phyloP scores from a whole-genome alignment of 768 basidiomycete species.

The Suillus plorans region DNA sequence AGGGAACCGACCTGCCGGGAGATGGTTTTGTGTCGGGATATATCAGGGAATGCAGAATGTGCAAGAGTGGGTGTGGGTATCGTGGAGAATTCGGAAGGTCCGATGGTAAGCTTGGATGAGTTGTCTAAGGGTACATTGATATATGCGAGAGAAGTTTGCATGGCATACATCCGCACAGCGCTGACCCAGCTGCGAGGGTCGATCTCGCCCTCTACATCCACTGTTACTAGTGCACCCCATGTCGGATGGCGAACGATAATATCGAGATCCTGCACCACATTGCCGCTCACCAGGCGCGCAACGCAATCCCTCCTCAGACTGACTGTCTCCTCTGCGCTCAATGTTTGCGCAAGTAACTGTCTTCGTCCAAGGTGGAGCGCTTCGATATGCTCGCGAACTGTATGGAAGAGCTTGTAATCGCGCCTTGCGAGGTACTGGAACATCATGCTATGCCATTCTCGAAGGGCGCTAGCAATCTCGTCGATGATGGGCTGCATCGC shows the following conservation, averaged over 20 bases:
- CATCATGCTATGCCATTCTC: constrained; percentile 94
- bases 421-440: constrained; percentile 87
- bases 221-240: constrained; percentile 85
- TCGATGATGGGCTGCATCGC: constrained; percentile 87
- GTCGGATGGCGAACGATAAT: constrained; percentile 95
- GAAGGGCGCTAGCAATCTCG: constrained; percentile 93
- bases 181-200: constrained; percentile 86
- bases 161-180: constrained; percentile 87
- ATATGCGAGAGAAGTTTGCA: constrained; percentile 84
- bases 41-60: constrained; percentile 71
- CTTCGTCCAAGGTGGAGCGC: constrained; percentile 88
- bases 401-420: constrained; percentile 86
- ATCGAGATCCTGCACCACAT: constrained; percentile 89
- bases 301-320: constrained; percentile 86
- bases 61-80: constrained; percentile 58
- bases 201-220: constrained; percentile 84
- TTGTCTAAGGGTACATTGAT: constrained; percentile 52
- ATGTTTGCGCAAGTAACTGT: constrained; percentile 83
- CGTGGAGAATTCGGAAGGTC: constrained; percentile 46
- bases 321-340: constrained; percentile 84
- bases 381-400: constrained; percentile 87
- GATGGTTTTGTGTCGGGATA: constrained; percentile 26
- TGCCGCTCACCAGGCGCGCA: constrained; percentile 80
- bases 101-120: constrained; percentile 32
- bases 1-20: constrained; percentile 38